Evolutionary conservation across 768 basidiomycete species (phyloP).

Genomic region (Coprinopsis strossmayeri): DNA sequence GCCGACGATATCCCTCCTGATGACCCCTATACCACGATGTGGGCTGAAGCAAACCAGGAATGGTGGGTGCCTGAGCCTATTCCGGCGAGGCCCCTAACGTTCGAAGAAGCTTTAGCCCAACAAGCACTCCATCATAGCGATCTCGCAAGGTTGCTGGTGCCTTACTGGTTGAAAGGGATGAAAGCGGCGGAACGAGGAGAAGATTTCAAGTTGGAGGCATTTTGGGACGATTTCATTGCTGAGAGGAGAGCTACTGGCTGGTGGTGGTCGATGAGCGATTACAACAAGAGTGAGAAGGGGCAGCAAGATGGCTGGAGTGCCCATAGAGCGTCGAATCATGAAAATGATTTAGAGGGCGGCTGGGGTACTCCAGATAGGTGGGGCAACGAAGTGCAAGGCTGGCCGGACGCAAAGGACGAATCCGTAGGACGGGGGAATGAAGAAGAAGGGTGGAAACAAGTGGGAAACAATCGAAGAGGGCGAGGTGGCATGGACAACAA

Average conservation of each 20-base stretch:
- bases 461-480: not conserved
- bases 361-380: not conserved
- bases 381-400: not conserved
- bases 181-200: slow-evolving; percentile 12
- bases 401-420: not conserved
- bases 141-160: slow-evolving; percentile 7
- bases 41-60: not conserved
- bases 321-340: slow-evolving; percentile 8
- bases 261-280: slow-evolving; percentile 3
- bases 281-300: not conserved
- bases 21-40: not conserved
- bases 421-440: not conserved
- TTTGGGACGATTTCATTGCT: slow-evolving; percentile 6
- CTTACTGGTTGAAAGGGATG: slow-evolving; percentile 10
- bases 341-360: not conserved
- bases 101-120: slow-evolving; percentile 6
- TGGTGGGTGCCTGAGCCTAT: not conserved
- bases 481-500: not conserved
- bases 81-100: not conserved
- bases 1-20: not conserved
- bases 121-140: slow-evolving; percentile 4
- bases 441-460: not conserved
- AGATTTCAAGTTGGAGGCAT: slow-evolving; percentile 12
- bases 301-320: slow-evolving; percentile 8
- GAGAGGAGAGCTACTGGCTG: slow-evolving; percentile 8